These are phyloP conservation scores for Nemania abortiva DNA, from an alignment of 2,329 filamentous ascomycete genomes.

Conservation along the genomic window DNA sequence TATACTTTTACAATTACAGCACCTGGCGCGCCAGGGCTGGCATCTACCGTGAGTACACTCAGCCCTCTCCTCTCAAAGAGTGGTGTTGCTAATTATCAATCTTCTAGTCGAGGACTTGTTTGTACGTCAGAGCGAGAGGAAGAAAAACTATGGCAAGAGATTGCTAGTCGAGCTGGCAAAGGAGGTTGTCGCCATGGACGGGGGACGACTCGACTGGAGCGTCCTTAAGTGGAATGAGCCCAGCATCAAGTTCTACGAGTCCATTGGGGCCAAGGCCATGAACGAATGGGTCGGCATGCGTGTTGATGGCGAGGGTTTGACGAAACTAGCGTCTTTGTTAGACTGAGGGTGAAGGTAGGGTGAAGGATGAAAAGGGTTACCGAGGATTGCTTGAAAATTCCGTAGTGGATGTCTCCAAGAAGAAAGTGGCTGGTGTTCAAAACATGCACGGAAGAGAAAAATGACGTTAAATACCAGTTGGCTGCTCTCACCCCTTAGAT, in stretches of 20 bases:
- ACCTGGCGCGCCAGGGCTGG: conserved; percentile 91
- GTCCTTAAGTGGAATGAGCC: conserved; percentile 95
- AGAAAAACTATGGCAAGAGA: conserved; percentile 82
- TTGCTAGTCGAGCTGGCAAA: conserved; percentile 82
- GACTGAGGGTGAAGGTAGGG: conserved; percentile 41
- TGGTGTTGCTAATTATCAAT: conserved; percentile 8
- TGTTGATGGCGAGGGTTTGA: conserved; percentile 75
- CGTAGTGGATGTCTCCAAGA: background rate
- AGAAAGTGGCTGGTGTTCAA: background rate
- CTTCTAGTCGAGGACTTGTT: conserved; percentile 84
- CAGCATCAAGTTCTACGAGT: conserved; percentile 87
- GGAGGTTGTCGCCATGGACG: conserved; percentile 78
- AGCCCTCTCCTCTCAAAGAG: background rate
- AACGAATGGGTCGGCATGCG: conserved; percentile 81
- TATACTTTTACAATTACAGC: conserved; percentile 96
- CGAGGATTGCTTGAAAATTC: background rate
- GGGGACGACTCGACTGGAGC: conserved; percentile 86
- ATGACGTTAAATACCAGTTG: conserved; percentile 3
- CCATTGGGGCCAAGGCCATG: conserved; percentile 74
- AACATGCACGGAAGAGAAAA: background rate
- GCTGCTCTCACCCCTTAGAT: conserved; percentile 3
- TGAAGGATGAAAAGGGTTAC: background rate
- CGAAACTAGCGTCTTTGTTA: conserved; percentile 66
- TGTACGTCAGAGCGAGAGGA: conserved; percentile 77
- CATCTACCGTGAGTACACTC: conserved; percentile 70